Conservation (phyloP, 768 basidiomycete genomes). For the Rhodocollybia butyracea region DNA sequence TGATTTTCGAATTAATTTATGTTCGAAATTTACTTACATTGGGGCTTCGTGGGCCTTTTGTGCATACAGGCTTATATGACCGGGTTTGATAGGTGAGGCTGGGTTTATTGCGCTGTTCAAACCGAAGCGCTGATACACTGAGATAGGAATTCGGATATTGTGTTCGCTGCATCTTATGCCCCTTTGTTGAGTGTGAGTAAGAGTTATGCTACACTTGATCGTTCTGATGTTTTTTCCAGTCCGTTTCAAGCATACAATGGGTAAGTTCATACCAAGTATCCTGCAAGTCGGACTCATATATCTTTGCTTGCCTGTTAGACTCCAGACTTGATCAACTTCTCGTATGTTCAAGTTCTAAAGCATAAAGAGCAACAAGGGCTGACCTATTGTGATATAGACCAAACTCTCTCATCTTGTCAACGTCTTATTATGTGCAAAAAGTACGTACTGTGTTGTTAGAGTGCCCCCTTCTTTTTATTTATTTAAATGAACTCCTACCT, state of each 20-base stretch:
- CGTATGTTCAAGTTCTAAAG: conserved; percentile 36
- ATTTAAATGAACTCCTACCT: not conserved
- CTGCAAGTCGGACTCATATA: not conserved
- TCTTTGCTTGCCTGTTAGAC: conserved; percentile 32
- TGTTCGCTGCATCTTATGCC: conserved; percentile 60
- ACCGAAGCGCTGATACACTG: not conserved
- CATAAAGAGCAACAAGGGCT: not conserved
- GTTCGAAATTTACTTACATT: no score
- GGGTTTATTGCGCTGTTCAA: conserved; percentile 11
- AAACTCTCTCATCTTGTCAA: conserved; percentile 51
- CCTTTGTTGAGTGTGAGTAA: conserved; percentile 46
- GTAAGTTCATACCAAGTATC: conserved; percentile 21
- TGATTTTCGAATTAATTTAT: no score
- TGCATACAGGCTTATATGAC: conserved; percentile 76
- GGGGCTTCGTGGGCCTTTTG: no score
- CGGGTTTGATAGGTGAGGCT: conserved; percentile 61
- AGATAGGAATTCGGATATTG: conserved; percentile 38
- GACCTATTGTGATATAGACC: conserved; percentile 33
- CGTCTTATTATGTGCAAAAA: conserved; percentile 62
- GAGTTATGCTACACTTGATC: not conserved
- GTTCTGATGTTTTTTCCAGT: conserved; percentile 26
- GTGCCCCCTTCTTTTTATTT: not conserved
- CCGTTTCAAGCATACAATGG: conserved; percentile 58
- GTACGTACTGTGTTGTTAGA: conserved; percentile 28
- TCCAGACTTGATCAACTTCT: conserved; percentile 58